Evolutionary conservation across 495 filamentous ascomycete genomes (phyloP).

Genomic region (Trichoderma asperelloides): DNA sequence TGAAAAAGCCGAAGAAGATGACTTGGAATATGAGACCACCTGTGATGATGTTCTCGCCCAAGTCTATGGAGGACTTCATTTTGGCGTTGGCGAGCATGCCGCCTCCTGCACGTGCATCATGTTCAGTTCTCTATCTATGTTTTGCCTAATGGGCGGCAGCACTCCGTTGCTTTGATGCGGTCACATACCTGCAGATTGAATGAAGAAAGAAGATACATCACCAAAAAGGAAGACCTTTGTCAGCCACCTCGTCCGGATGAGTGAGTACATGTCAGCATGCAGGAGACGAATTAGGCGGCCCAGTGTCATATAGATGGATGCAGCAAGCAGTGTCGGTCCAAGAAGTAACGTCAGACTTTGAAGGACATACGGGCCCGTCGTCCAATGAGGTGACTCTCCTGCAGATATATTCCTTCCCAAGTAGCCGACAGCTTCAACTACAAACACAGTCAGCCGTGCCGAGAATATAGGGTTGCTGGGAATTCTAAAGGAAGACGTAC

Average conservation of each 20-base stretch:
- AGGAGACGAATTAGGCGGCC: slow-evolving; percentile 33
- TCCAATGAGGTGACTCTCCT: no score
- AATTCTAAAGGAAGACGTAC: no score
- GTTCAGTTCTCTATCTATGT: no score
- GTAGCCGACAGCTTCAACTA: no score
- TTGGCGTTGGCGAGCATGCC: slow-evolving; percentile 21
- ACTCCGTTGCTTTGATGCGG: no score
- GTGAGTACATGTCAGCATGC: slow-evolving; percentile 31
- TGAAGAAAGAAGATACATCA: slow-evolving; percentile 32
- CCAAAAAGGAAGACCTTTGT: slow-evolving; percentile 37
- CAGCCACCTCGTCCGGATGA: slow-evolving; percentile 25
- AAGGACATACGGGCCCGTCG: slow-evolving; percentile 8
- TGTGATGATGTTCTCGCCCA: slow-evolving; percentile 35
- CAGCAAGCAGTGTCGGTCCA: slow-evolving; percentile 31
- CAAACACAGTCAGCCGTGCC: no score
- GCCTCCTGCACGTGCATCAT: slow-evolving; percentile 13
- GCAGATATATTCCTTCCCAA: no score
- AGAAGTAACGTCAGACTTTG: slow-evolving; percentile 24
- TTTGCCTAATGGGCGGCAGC: no score
- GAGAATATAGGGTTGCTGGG: no score
- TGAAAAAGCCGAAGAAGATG: slow-evolving; percentile 41
- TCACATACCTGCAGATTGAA: slow-evolving; percentile 20
- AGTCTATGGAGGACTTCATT: slow-evolving; percentile 10
- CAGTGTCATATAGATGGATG: slow-evolving; percentile 37
- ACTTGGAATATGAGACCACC: slow-evolving; percentile 38